phyloP scores from a whole-genome alignment of 176 grass and related monocot species.

The Musa schizocarpa region DNA sequence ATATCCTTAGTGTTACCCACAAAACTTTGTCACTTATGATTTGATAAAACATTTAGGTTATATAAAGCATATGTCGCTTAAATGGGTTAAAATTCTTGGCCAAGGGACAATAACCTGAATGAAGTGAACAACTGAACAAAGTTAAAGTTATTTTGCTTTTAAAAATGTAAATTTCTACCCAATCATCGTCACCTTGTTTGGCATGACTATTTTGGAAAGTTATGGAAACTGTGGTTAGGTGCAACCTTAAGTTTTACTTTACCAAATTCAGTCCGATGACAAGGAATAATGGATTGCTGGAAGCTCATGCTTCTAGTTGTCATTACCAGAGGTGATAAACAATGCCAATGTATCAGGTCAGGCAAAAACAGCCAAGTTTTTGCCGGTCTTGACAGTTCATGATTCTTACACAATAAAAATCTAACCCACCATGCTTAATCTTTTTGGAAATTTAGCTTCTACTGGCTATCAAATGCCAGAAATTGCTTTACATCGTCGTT shows the following conservation, averaged over 20 bases:
- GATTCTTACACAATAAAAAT: not conserved
- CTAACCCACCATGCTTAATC: not conserved
- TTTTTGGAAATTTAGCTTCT: not conserved
- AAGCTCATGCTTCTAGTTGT: not conserved
- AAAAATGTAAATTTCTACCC: too few species aligned
- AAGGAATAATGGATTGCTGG: not conserved
- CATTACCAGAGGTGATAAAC: not conserved
- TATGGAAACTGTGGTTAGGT: not conserved
- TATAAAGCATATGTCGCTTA: too few species aligned
- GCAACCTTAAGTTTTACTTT: not conserved
- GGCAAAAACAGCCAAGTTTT: not conserved
- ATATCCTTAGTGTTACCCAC: too few species aligned
- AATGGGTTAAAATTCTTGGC: too few species aligned
- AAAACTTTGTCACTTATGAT: too few species aligned
- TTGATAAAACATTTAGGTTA: too few species aligned
- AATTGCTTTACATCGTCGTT: not conserved
- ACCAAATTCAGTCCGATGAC: too few species aligned
- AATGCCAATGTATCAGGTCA: not conserved
- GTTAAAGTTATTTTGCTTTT: too few species aligned
- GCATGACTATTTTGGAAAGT: too few species aligned
- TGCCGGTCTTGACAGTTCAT: not conserved
- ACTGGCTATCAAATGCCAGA: not conserved
- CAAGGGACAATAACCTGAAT: too few species aligned
- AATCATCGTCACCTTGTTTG: too few species aligned
- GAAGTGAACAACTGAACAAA: too few species aligned